These are phyloP conservation scores for Ogataea trehaloabstinens DNA, from an alignment of 805 yeast species.

Conservation along the genomic window DNA sequence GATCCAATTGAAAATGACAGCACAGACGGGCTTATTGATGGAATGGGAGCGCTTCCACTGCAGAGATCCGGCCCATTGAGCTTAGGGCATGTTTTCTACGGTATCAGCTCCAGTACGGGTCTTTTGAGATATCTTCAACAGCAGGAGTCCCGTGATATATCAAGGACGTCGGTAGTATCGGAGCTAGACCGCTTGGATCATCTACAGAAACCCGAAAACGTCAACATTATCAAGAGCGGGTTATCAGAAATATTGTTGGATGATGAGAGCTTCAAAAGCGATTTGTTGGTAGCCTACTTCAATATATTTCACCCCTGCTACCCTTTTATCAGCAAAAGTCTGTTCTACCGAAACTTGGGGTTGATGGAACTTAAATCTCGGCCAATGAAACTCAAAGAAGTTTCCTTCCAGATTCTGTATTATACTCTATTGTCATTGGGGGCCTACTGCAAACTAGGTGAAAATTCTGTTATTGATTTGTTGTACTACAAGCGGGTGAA, in stretches of 20 bases:
- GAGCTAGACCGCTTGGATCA: conserved; percentile 1
- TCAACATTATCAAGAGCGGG: conserved; percentile 6
- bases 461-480: conserved; percentile 43
- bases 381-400: conserved; percentile 35
- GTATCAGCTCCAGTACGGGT: conserved; percentile 53
- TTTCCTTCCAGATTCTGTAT: conserved; percentile 46
- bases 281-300: conserved; percentile 44
- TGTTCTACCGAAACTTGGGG: conserved; percentile 42
- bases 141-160: not conserved
- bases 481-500: conserved; percentile 49
- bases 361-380: conserved; percentile 23
- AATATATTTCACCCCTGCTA: conserved; percentile 50
- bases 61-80: conserved; percentile 4
- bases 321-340: conserved; percentile 48
- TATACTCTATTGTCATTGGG: conserved; percentile 58
- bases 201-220: conserved; percentile 7
- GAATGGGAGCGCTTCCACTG: conserved; percentile 9
- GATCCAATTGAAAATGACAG: not conserved
- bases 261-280: conserved; percentile 5
- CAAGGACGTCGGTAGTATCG: not conserved
- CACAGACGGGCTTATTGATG: conserved; percentile 8
- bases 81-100: conserved; percentile 38
- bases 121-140: conserved; percentile 27
- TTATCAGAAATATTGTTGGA: conserved; percentile 7
- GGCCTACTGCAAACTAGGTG: conserved; percentile 54